Evolutionary conservation across 495 filamentous ascomycete genomes (phyloP).

Genomic region (Lasiosphaeris hirsuta): DNA sequence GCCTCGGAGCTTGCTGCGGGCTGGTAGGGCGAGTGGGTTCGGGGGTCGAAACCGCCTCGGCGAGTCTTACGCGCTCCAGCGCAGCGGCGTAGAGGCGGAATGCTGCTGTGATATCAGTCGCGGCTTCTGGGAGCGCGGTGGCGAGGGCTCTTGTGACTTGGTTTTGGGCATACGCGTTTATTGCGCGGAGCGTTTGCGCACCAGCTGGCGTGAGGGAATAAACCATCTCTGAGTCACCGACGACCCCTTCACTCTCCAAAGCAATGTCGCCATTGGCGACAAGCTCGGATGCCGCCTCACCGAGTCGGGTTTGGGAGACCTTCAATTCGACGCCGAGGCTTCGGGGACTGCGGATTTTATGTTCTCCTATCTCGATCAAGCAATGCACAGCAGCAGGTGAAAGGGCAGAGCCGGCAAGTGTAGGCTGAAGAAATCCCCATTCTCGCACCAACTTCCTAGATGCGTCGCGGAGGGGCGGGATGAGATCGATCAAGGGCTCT

Average conservation of each 20-base stretch:
- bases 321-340: slow-evolving; percentile 18
- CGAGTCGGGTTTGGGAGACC: slow-evolving; percentile 9
- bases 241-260: not conserved
- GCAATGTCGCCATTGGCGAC: slow-evolving; percentile 4
- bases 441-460: slow-evolving; percentile 27
- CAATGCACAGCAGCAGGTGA: slow-evolving; percentile 24
- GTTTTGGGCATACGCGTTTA: slow-evolving; percentile 20
- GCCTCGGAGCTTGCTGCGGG: not conserved
- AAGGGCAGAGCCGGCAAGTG: slow-evolving; percentile 15
- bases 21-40: not conserved
- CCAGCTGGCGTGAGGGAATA: slow-evolving; percentile 19
- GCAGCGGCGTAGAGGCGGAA: slow-evolving; percentile 23
- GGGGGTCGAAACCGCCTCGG: not conserved
- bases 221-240: not conserved
- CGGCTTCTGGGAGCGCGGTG: slow-evolving; percentile 7
- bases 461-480: slow-evolving; percentile 21
- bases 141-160: slow-evolving; percentile 21
- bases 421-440: slow-evolving; percentile 23
- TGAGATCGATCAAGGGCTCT: slow-evolving; percentile 2
- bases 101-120: slow-evolving; percentile 13
- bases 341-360: slow-evolving; percentile 2
- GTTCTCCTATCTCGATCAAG: slow-evolving; percentile 27
- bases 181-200: slow-evolving; percentile 8
- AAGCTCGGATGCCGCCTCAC: slow-evolving; percentile 17
- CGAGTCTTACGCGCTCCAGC: slow-evolving; percentile 11